phyloP scores from a whole-genome alignment of 768 basidiomycete species.

The Holtermannia corniformis region DNA sequence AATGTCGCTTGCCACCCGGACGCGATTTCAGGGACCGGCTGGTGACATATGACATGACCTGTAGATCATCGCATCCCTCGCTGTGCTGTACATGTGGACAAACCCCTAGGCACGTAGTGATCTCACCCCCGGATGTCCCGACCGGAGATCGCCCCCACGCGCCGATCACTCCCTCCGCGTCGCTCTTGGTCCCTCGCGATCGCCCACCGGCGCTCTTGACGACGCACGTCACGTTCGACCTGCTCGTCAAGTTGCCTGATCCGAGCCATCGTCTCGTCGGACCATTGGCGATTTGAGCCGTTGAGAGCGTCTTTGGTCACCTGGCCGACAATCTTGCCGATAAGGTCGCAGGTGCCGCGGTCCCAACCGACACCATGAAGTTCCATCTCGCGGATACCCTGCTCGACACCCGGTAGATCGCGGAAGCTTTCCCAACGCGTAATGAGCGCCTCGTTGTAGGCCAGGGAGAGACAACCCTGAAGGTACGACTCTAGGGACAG shows the following conservation, averaged over 20 bases:
- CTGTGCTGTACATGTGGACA: not conserved
- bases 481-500: conserved; percentile 73
- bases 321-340: conserved; percentile 48
- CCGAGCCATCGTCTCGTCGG: not conserved
- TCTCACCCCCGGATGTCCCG: too few relatives aligned
- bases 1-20: not conserved
- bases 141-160: too few relatives aligned
- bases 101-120: too few relatives aligned
- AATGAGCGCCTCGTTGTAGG: conserved; percentile 78
- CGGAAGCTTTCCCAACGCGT: conserved; percentile 77
- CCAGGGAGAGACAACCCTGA: conserved; percentile 75
- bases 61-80: not conserved
- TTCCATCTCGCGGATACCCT: conserved; percentile 69
- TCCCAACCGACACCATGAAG: conserved; percentile 66
- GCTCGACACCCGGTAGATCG: conserved; percentile 66
- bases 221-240: not conserved
- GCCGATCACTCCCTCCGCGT: not conserved
- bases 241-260: not conserved
- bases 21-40: not conserved
- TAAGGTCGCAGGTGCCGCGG: conserved; percentile 51
- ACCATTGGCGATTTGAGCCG: not conserved
- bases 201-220: not conserved
- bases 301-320: not conserved
- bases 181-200: not conserved
- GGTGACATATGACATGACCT: not conserved